Evolutionary conservation across 2,329 filamentous ascomycete species (phyloP).

Genomic region (Rhexocercosporidium sp.): DNA sequence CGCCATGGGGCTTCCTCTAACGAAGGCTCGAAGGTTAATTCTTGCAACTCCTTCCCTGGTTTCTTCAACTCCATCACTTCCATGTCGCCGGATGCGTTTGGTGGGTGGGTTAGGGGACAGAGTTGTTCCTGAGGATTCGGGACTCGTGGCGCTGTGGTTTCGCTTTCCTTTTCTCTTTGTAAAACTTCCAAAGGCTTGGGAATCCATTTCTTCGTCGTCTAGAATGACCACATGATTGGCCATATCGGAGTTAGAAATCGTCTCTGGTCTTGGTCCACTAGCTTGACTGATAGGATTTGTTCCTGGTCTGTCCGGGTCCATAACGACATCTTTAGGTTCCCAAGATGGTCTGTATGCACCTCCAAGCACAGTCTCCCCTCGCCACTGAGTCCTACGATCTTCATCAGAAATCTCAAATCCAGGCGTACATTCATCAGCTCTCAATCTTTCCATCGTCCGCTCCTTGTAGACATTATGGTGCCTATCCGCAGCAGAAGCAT

Average conservation of each 20-base stretch:
- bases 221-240: not conserved
- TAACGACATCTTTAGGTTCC: constrained; percentile 12
- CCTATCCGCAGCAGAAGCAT: constrained; percentile 30
- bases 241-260: not conserved
- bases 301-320: not conserved
- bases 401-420: constrained; percentile 19
- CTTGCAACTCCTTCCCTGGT: constrained; percentile 18
- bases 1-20: not conserved
- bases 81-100: constrained; percentile 7
- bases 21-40: constrained; percentile 1
- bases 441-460: constrained; percentile 30
- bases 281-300: not conserved
- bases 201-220: not conserved
- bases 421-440: constrained; percentile 23
- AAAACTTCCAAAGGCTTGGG: not conserved
- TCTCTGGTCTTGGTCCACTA: not conserved
- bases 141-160: constrained; percentile 8
- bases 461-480: constrained; percentile 33
- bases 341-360: constrained; percentile 45
- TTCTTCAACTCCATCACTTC: constrained; percentile 13
- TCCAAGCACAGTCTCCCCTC: constrained; percentile 47
- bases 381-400: constrained; percentile 42
- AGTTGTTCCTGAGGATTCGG: not conserved
- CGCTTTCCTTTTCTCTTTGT: constrained; percentile 9
- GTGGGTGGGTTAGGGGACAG: not conserved